Conservation (phyloP, 1,284 basidiomycete species). For the Stygiomarasmius scandens region DNA sequence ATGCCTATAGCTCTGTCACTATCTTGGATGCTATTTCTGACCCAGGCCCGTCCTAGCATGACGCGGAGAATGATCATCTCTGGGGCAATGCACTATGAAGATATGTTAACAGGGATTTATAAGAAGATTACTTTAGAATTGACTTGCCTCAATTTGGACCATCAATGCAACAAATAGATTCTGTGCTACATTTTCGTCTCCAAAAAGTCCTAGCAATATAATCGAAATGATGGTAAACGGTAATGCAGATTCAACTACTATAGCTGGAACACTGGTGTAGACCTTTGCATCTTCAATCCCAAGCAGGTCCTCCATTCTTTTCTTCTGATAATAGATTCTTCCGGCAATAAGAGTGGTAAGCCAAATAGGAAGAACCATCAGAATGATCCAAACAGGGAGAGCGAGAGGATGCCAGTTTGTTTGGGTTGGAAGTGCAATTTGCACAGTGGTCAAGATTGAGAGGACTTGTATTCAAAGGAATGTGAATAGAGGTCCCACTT, state of each 20-base stretch:
- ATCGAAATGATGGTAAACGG: constrained; percentile 28
- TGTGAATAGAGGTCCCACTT: background rate
- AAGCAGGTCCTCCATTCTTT: constrained; percentile 13
- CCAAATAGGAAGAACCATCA: constrained; percentile 24
- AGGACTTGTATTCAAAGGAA: constrained; percentile 12
- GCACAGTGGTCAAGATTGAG: constrained; percentile 16
- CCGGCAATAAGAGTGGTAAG: constrained; percentile 23
- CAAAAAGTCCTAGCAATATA: constrained; percentile 26
- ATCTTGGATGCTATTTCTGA: no score
- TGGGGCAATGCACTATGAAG: constrained; percentile 25
- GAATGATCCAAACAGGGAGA: constrained; percentile 23
- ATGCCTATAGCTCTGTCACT: no score
- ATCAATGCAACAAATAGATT: constrained; percentile 27
- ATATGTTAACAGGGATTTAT: no score
- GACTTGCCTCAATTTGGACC: constrained; percentile 24
- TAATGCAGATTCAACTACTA: constrained; percentile 31
- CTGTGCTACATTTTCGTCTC: constrained; percentile 20
- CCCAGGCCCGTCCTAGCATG: constrained; percentile 21
- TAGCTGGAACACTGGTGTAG: constrained; percentile 28
- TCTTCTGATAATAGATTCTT: constrained; percentile 19
- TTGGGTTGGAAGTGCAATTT: constrained; percentile 17
- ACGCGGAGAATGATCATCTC: constrained; percentile 23
- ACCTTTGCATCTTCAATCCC: constrained; percentile 18
- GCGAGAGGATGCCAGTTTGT: constrained; percentile 10
- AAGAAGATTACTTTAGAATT: no score